Evolutionary conservation across 257 asterid species (phyloP), one percentile per base, ranked within the genome.

Genomic region (Lycium ferocissimum): DNA sequence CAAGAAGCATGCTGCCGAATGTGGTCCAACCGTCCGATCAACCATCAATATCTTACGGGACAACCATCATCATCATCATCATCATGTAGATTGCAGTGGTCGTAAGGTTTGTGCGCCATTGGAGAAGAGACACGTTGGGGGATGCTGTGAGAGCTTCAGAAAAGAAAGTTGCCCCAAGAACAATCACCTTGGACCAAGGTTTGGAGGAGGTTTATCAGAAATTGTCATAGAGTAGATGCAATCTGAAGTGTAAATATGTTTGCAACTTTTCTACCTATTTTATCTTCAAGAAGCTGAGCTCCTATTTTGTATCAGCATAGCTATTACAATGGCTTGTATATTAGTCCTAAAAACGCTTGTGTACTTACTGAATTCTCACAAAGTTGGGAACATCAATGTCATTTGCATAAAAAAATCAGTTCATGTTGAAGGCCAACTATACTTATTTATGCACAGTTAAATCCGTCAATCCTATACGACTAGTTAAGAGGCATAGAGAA

Each of bases 61-160:
- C 58, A 22, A 69, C 7, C 72, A 69, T n/a, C 84, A 83, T n/a
- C 84, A 33, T 2, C 53, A 69, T 6, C n/a, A 81, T 20, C 84
- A 37, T 11, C 49, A 76, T 53, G 5, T 53, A 13, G 70, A 79
- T 10, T 83, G 89, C 85, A 67, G 59, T 9, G 59, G 12, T 17
- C 10, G 3, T 40, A 59, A 35, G 58, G 67, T 22, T 70, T 84
- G 85, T 54, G 13, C 61, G 3, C 40, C 81, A 81, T 49, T 75
- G 38, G 79, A 84, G 20, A 89, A 83, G 49, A 85, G 85, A 66
- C 85, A 79, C n/a, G 63, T 85, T 10, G 89, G 91, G 7, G 88
- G 92, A 38, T 91, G 94, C 86, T 92, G 95, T 71, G 84, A 88
- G 1, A 90, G 92, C 85, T 87, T 40, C 81, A 91, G 91, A 58